Evolutionary conservation across 2,329 filamentous ascomycete species (phyloP), one percentile per base, ranked within the genome.

Genomic region (Diaporthe caulivora): DNA sequence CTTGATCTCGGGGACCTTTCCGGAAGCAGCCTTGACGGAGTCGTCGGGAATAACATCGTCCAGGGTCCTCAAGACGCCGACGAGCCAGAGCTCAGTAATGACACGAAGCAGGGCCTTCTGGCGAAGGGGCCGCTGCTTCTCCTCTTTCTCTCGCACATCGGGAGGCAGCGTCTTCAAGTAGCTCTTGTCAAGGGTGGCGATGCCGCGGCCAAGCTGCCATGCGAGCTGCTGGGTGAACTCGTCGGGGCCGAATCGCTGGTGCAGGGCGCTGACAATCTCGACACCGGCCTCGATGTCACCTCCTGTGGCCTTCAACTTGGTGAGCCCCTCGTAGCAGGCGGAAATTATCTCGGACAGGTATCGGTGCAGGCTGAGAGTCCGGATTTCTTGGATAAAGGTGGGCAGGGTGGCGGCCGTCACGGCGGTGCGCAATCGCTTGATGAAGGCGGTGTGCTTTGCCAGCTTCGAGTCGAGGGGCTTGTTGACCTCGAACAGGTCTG

Each of bases 391-490:
- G 62, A 98, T 86, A 84, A 98, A 97, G 74, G 95, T 97, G 77
- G 90, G 87, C 71, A 95, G 91, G 71, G 93, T 94, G 72, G 95
- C 88, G 64, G 94, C 86, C 76, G 93, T 95, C 76, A 98, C 92
- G 74, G 95, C 94, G 73, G 96, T 98, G 78, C 96, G 94, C 72
- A 98, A 88, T 80, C 96, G 94, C 85, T 98, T 98, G 81, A 98
- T 98, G 83, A 98, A 98, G 77, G 95, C 95, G 5, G 96, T 98
- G 80, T 98, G 98, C 87, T 98, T 98, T 86, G 98, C 98, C 83
- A 98, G 88, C 68, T 95, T 97, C 69, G 96, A 98, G 83, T 98
- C 96, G 80, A 98, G 92, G 40, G 94, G 93, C 80, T 90, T 89
- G 82, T 91, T 92, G 78, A 97, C 92, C 70, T 90, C 84, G 80